These are phyloP conservation scores for Podospora didyma DNA, from an alignment of 495 filamentous ascomycete genomes.

Conservation along the genomic window DNA sequence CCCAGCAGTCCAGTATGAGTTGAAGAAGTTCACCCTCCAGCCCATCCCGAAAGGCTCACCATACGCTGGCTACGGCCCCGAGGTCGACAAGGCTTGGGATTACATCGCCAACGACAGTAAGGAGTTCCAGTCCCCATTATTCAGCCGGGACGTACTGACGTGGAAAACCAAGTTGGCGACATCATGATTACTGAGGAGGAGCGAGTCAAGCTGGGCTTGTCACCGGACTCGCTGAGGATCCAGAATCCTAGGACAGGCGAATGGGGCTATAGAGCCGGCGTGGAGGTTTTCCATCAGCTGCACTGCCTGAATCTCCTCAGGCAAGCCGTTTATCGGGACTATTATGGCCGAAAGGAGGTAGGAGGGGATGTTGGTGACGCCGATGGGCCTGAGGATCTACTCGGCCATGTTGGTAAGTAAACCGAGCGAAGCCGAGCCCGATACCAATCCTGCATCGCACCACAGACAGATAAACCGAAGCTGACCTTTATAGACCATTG, in stretches of 20 bases:
- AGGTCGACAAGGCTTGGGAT: slow-evolving; percentile 43
- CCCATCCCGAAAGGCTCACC: slow-evolving; percentile 33
- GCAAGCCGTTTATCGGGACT: slow-evolving; percentile 43
- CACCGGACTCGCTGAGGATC: slow-evolving; percentile 41
- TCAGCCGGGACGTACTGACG: slow-evolving; percentile 1
- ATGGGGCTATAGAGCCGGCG: slow-evolving; percentile 46
- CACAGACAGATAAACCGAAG: not conserved
- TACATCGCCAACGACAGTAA: slow-evolving; percentile 39
- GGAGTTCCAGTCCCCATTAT: slow-evolving; percentile 8
- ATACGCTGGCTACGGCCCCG: slow-evolving; percentile 41
- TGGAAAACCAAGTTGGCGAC: slow-evolving; percentile 35
- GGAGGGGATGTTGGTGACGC: slow-evolving; percentile 32
- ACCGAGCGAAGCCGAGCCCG: too few species aligned
- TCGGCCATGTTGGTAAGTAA: slow-evolving; percentile 24
- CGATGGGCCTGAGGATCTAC: slow-evolving; percentile 22
- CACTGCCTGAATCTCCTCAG: slow-evolving; percentile 51
- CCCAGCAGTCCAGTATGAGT: slow-evolving; percentile 42
- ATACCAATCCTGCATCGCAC: not conserved
- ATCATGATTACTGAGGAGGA: slow-evolving; percentile 49
- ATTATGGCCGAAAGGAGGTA: slow-evolving; percentile 39
- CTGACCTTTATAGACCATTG: slow-evolving; percentile 36
- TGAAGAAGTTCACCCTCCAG: slow-evolving; percentile 38
- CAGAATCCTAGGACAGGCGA: slow-evolving; percentile 46
- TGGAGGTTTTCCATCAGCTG: slow-evolving; percentile 57
- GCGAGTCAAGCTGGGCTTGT: slow-evolving; percentile 41